Evolutionary conservation across 805 yeast genomes (phyloP).

Genomic region (Pichia pseudocactophila): DNA sequence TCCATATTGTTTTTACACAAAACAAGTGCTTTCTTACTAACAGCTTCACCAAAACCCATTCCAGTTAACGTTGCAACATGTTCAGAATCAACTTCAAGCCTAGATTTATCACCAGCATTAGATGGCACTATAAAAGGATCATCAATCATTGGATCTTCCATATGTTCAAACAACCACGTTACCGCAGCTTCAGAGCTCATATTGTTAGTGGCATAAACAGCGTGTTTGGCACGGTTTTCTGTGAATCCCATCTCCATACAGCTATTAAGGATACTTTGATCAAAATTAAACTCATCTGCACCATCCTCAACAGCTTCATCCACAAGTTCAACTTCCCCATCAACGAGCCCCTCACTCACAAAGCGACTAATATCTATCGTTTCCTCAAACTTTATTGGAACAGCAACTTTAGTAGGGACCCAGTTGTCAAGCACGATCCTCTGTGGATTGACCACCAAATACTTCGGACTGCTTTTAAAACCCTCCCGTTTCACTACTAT

Average conservation of each 20-base stretch:
- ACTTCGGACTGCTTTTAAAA: conserved; percentile 60
- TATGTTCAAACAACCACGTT: conserved; percentile 84
- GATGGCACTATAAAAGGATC: conserved; percentile 39
- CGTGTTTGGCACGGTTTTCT: conserved; percentile 52
- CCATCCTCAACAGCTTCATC: conserved; percentile 24
- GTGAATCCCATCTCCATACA: conserved; percentile 86
- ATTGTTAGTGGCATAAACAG: conserved; percentile 68
- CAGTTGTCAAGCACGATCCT: conserved; percentile 80
- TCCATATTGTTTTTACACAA: conserved; percentile 54
- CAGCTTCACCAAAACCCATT: conserved; percentile 71
- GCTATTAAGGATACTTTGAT: conserved; percentile 43
- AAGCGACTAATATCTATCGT: conserved; percentile 36
- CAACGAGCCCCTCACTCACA: conserved; percentile 33
- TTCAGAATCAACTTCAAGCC: conserved; percentile 17
- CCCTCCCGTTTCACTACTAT: conserved; percentile 36
- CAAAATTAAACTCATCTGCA: conserved; percentile 30
- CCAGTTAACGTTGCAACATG: conserved; percentile 39
- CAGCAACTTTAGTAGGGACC: conserved; percentile 78
- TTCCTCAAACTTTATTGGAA: conserved; percentile 47
- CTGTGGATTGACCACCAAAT: conserved; percentile 62
- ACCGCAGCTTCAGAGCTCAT: conserved; percentile 57
- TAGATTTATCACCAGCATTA: conserved; percentile 4
- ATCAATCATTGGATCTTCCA: conserved; percentile 79
- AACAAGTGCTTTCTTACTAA: conserved; percentile 66
- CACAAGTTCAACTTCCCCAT: conserved; percentile 32